Percentiles rank a stretch among this genome's conserved stretches.
Conservation (phyloP, 177 flowering plant genomes). For the Vitis hybrid region DNA sequence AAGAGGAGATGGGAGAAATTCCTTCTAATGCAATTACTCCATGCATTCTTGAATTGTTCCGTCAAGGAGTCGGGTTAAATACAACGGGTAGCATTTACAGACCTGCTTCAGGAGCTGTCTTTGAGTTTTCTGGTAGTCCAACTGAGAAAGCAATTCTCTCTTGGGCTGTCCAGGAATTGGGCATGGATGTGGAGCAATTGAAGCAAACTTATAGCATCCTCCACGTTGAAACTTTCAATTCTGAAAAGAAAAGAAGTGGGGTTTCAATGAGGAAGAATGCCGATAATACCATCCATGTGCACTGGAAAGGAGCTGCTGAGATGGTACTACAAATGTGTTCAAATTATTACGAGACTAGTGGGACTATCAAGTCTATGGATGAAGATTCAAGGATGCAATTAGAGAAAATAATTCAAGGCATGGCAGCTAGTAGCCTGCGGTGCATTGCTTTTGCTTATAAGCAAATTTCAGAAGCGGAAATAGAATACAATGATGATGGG, state of each 20-base stretch:
- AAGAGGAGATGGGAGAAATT: conserved; percentile 26
- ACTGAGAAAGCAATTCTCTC: conserved; percentile 79
- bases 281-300: conserved; percentile 43
- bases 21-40: conserved; percentile 9
- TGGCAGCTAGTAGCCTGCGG: conserved; percentile 80
- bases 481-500: conserved; percentile 10
- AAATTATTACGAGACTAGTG: conserved; percentile 35
- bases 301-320: conserved; percentile 91
- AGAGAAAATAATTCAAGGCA: conserved; percentile 54
- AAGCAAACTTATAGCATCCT: conserved; percentile 41
- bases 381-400: conserved; percentile 25
- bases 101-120: conserved; percentile 25
- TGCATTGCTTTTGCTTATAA: conserved; percentile 80
- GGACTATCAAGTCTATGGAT: conserved; percentile 29
- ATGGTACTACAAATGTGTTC: conserved; percentile 66
- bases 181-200: conserved; percentile 57
- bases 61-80: conserved; percentile 66
- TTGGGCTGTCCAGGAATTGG: conserved; percentile 59
- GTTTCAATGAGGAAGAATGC: conserved; percentile 37
- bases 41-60: conserved; percentile 37
- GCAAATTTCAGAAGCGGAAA: conserved; percentile 25
- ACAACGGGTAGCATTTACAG: conserved; percentile 63
- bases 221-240: conserved; percentile 72
- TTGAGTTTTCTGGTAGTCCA: conserved; percentile 73
- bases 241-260: conserved; percentile 75